Conservation (phyloP, 352 stramenopile genomes). For the Pythium dissimile region DNA sequence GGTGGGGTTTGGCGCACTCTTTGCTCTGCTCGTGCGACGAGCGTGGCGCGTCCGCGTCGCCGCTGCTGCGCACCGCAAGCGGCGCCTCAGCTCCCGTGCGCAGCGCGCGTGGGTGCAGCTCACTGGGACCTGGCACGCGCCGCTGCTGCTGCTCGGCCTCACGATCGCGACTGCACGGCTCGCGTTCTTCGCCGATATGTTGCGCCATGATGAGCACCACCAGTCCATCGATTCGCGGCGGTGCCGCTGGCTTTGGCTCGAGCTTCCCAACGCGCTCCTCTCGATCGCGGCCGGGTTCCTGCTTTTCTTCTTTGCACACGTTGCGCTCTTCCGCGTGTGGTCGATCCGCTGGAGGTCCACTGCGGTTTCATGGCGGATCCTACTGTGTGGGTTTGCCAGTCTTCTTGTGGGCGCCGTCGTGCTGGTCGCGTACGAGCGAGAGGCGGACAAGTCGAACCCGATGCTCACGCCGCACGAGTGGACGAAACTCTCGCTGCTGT, state of each 20-base stretch:
- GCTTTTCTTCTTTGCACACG: constrained; percentile 15
- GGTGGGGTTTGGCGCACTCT: neutral
- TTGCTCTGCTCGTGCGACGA: constrained; percentile 8
- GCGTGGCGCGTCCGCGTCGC: constrained; percentile 1
- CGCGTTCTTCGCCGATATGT: constrained; percentile 7
- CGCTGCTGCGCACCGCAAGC: constrained; percentile 3
- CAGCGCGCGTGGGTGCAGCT: constrained; percentile 6
- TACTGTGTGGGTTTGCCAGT: neutral
- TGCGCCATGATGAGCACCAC: too few relatives aligned
- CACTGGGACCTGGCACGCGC: constrained; percentile 14
- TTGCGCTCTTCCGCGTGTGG: constrained; percentile 19
- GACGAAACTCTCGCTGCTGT: constrained; percentile 6
- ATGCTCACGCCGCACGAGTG: neutral
- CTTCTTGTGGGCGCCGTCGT: constrained; percentile 2
- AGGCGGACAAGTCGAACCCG: neutral
- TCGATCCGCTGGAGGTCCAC: neutral
- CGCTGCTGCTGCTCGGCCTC: constrained; percentile 13
- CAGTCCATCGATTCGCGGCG: too few relatives aligned
- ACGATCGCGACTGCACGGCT: constrained; percentile 1
- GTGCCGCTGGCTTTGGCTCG: constrained; percentile 7
- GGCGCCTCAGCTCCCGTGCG: neutral
- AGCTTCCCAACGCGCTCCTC: constrained; percentile 7
- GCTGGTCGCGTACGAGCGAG: neutral
- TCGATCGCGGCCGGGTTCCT: constrained; percentile 8
- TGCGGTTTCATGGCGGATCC: neutral